Base-by-base conservation (phyloP, 345 rosid species). In the Eucalyptus camaldulensis region DNA sequence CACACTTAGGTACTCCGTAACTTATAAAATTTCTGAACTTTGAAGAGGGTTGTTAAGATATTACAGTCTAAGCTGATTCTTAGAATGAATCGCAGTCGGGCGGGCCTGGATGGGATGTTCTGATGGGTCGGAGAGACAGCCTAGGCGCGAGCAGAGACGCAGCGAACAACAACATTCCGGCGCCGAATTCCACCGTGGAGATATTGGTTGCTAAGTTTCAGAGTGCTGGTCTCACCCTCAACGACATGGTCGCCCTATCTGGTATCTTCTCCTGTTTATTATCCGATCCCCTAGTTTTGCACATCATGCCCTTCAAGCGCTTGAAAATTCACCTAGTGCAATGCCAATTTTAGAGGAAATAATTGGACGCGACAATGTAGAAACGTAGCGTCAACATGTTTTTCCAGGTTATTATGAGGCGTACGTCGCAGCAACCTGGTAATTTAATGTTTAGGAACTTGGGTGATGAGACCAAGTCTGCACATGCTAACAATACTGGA, bases 51-150 rank as follows among this genome's bases (percentile, higher is more conserved):
- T 37, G 45, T 19, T 19, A 37, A 22, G 83, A 76, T 76, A 40
- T 10, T 22, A 76, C 85, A 44, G 47, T 76, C 47, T 24, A 40
- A 43, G 47, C 85, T 76, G 22, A 31, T 76, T 76, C 65, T n/a
- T 40, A n/a, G 19, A 49, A 72, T 56, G 53, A 49, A 67, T 44
- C 87, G 89, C 93, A 96, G 98, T 95, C 98, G 8, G 99, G 98
- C 25, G 99, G 98, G 49, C 99, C 99, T 85, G 90, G 92, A n/a
- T 96, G 99, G 99, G 98, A 95, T 86, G 98, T 96, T 49, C 93
- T 90, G 67, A 92, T 95, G 93, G 99, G 99, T 4, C 94, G 99
- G 90, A 94, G 88, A 88, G 98, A 95, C 90, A 89, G 98, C 89
- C 88, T 95, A 44, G 90, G 90, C 22, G 97, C 99, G 2, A 96